phyloP scores from a whole-genome alignment of 1,284 basidiomycete species.

The Cryptococcus sp. region DNA sequence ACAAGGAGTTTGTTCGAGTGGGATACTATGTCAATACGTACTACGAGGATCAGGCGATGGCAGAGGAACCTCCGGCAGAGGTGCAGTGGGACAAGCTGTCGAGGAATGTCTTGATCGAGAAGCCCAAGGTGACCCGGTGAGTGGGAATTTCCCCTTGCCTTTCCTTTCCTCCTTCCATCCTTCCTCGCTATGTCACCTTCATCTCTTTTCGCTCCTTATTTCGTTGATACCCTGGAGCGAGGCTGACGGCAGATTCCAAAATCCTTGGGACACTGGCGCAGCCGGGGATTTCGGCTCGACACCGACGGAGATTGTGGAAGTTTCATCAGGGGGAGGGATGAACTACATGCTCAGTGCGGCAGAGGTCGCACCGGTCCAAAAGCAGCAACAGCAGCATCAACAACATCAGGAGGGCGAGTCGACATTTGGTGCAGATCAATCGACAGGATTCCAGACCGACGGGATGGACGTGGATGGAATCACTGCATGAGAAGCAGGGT shows the following conservation, averaged over 20 bases:
- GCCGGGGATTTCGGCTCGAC: slow-evolving; percentile 13
- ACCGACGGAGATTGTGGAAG: background rate
- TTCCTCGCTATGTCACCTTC: background rate
- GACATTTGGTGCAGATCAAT: background rate
- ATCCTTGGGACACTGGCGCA: slow-evolving; percentile 38
- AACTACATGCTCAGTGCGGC: slow-evolving; percentile 26
- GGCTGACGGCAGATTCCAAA: slow-evolving; percentile 33
- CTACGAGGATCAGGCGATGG: slow-evolving; percentile 90
- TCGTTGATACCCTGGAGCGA: background rate
- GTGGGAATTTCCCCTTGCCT: slow-evolving; percentile 1
- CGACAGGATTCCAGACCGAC: background rate
- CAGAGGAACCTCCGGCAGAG: slow-evolving; percentile 60
- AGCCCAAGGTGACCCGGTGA: slow-evolving; percentile 85
- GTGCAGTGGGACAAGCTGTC: slow-evolving; percentile 74
- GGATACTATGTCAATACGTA: slow-evolving; percentile 99
- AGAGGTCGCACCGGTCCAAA: slow-evolving; percentile 37
- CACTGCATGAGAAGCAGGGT: background rate
- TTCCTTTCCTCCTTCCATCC: background rate
- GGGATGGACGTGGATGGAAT: slow-evolving; percentile 10
- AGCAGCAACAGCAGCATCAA: slow-evolving; percentile 10
- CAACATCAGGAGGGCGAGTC: no score
- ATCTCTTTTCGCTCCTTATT: background rate
- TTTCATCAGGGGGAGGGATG: background rate
- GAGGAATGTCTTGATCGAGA: slow-evolving; percentile 78
- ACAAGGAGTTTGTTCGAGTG: slow-evolving; percentile 96